phyloP scores from a whole-genome alignment of 164 flowering plant genomes.

The Platanus orientalis region DNA sequence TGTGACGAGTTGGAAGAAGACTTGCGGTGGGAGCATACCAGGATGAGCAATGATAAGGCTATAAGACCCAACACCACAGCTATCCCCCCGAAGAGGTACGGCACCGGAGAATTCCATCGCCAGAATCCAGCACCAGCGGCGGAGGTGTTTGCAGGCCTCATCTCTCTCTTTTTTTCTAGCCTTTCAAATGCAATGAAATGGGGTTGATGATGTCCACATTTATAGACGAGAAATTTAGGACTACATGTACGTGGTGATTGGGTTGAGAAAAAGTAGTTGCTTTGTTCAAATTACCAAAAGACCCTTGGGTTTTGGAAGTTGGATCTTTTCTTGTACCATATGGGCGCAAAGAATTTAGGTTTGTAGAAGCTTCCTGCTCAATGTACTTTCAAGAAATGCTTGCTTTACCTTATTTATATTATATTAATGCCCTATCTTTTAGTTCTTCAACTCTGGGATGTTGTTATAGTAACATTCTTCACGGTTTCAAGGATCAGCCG shows the following conservation, averaged over 20 bases:
- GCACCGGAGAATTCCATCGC: neutral
- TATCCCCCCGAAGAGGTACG: neutral
- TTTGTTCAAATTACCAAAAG: neutral
- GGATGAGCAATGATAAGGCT: neutral
- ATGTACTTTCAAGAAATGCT: too few relatives aligned
- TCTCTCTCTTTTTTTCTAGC: conserved; percentile 1
- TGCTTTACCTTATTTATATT: too few relatives aligned
- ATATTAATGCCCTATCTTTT: too few relatives aligned
- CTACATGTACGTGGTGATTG: neutral
- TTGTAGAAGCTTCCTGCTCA: too few relatives aligned
- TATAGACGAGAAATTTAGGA: neutral
- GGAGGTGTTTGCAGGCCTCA: conserved; percentile 5
- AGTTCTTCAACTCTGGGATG: too few relatives aligned
- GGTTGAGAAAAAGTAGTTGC: neutral
- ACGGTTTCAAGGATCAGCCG: too few relatives aligned
- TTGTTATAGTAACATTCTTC: too few relatives aligned
- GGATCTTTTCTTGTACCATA: neutral
- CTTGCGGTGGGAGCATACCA: neutral
- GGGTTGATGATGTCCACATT: neutral
- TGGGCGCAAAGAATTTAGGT: neutral
- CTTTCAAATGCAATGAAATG: neutral
- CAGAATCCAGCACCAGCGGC: neutral
- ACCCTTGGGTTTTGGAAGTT: neutral
- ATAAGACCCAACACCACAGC: neutral
- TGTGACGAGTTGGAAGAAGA: neutral